Conservation (phyloP, 495 filamentous ascomycete genomes). For the Staphylotrichum tortipilum region DNA sequence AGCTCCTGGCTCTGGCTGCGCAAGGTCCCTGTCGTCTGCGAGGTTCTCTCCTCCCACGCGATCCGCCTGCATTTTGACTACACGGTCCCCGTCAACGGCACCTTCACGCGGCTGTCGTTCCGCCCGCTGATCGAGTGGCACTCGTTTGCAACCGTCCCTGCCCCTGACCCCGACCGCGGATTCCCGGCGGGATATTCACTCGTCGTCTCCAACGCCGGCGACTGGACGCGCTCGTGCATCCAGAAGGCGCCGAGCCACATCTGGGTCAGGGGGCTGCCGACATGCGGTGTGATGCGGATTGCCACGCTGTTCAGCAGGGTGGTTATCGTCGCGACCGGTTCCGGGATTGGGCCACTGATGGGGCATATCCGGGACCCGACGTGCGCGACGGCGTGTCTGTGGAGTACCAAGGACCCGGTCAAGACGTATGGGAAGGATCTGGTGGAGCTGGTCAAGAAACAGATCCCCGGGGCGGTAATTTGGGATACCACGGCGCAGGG, state of each 20-base stretch:
- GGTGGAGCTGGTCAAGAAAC: constrained; percentile 24
- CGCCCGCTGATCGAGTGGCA: constrained; percentile 61
- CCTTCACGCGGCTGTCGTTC: constrained; percentile 31
- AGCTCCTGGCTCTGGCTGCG: constrained; percentile 52
- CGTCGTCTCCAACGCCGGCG: constrained; percentile 59
- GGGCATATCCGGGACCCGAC: constrained; percentile 25
- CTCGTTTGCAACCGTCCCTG: constrained; percentile 57
- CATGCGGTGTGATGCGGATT: constrained; percentile 54
- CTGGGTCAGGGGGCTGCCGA: constrained; percentile 43
- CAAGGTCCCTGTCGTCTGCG: constrained; percentile 44
- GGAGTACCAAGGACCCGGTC: constrained; percentile 33
- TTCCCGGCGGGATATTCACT: constrained; percentile 45
- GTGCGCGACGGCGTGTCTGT: constrained; percentile 27
- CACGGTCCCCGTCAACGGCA: constrained; percentile 33
- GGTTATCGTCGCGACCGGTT: constrained; percentile 62
- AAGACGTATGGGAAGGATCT: constrained; percentile 33
- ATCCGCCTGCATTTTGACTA: constrained; percentile 52
- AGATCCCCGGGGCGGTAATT: constrained; percentile 30
- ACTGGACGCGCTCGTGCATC: constrained; percentile 57
- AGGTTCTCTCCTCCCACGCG: constrained; percentile 52
- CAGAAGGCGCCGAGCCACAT: constrained; percentile 42
- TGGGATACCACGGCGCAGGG: constrained; percentile 32
- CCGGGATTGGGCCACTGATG: constrained; percentile 57
- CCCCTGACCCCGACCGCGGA: constrained; percentile 12
- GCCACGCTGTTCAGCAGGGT: constrained; percentile 54